These are phyloP conservation scores for Torulaspora maleeae DNA, from an alignment of 805 yeast genomes.

Conservation along the genomic window DNA sequence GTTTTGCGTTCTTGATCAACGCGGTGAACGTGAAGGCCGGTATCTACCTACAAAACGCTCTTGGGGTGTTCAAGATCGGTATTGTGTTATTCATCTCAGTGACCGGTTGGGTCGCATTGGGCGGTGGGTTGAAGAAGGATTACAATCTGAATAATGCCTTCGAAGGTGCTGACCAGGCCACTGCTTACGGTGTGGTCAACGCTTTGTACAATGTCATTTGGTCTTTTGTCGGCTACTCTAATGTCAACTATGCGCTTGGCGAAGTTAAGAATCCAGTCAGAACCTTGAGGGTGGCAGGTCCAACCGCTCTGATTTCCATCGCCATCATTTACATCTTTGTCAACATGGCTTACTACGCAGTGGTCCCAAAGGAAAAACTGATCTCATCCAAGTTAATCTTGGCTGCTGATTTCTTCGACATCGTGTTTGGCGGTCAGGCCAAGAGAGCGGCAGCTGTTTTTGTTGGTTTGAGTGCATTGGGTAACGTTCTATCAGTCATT, in stretches of 20 bases:
- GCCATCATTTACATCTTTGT: constrained; percentile 68
- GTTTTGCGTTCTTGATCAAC: constrained; percentile 64
- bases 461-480: constrained; percentile 76
- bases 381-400: constrained; percentile 60
- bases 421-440: constrained; percentile 65
- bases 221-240: constrained; percentile 80
- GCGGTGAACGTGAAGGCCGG: constrained; percentile 60
- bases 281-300: constrained; percentile 69
- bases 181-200: constrained; percentile 66
- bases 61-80: constrained; percentile 71
- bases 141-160: constrained; percentile 57
- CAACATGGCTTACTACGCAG: constrained; percentile 76
- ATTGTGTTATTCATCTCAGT: constrained; percentile 64
- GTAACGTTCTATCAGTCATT: constrained; percentile 75
- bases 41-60: constrained; percentile 54
- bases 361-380: constrained; percentile 63
- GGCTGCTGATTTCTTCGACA: constrained; percentile 70
- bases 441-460: constrained; percentile 71
- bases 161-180: constrained; percentile 46
- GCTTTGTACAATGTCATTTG: constrained; percentile 79
- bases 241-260: constrained; percentile 77
- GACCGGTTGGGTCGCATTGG: constrained; percentile 81
- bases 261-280: constrained; percentile 71
- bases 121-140: constrained; percentile 56
- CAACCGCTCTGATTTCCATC: constrained; percentile 57